Evolutionary conservation across 176 grass and related monocot genomes (phyloP).

Genomic region (Secale cereale): DNA sequence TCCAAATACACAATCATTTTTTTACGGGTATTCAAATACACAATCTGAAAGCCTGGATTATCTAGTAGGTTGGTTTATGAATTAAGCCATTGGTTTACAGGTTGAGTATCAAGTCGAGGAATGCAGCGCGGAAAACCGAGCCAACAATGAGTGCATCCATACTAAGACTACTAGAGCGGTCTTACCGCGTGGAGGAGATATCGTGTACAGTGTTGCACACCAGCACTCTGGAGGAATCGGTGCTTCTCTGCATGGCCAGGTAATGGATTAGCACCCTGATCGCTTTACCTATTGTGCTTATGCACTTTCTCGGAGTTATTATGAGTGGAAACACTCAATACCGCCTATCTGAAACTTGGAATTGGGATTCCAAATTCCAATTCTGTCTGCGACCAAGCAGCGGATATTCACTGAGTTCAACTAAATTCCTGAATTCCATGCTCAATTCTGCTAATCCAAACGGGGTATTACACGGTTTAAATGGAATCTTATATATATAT

Average conservation of each 20-base stretch:
- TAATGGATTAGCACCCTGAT: slow-evolving; percentile 3
- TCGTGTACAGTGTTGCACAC: slow-evolving; percentile 76
- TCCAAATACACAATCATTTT: background rate
- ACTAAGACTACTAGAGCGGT: slow-evolving; percentile 33
- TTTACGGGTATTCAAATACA: background rate
- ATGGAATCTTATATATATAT: background rate
- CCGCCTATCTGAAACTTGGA: background rate
- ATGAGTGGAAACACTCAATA: background rate
- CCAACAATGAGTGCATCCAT: slow-evolving; percentile 48
- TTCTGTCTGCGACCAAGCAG: background rate
- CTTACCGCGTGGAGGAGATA: slow-evolving; percentile 61
- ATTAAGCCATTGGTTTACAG: slow-evolving; percentile 10
- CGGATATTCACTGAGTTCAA: background rate
- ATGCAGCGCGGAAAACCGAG: slow-evolving; percentile 43
- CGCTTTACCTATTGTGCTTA: background rate
- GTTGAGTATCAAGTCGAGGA: slow-evolving; percentile 75
- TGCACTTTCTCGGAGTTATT: background rate
- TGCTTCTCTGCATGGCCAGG: slow-evolving; percentile 58
- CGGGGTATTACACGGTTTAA: background rate
- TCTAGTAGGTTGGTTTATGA: background rate
- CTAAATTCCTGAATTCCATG: background rate
- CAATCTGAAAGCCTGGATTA: background rate
- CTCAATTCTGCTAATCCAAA: background rate
- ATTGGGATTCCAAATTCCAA: background rate
- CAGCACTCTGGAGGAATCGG: slow-evolving; percentile 73